Evolutionary conservation across 2,329 filamentous ascomycete genomes (phyloP), one percentile per base, ranked within the genome.

Genomic region (Rhytidhysteron rufulum): DNA sequence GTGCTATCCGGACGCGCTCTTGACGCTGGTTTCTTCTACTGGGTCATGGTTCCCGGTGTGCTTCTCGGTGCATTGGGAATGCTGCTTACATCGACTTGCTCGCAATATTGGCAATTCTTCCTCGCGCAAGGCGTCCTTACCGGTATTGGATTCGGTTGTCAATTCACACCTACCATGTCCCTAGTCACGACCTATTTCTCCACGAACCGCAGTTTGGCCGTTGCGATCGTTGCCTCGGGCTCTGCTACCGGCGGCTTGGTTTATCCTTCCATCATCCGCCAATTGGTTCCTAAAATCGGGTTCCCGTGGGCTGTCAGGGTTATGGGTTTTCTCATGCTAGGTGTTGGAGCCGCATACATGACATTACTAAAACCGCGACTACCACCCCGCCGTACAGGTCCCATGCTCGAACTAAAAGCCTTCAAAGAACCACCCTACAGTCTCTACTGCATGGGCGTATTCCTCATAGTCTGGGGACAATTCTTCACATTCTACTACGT

Each of bases 231-330:
- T 8, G 78, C 80, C 0, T 75, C 74, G 0, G 84, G 83, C 1
- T 79, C 78, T 19, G 74, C 74, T 0, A 76, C 76, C 0, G 83
- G 83, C 1, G 82, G 82, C 0, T 65, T 85, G 17, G 69, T 85
- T 3, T 86, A 82, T 53, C 82, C 83, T 0, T 67, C 78, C 2
- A 55, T 74, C n/a, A 66, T 69, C 2, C 55, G 66, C 13, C 73
- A 79, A 39, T 61, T 85, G 9, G 62, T 83, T 2, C 77, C 80
- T 0, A 68, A 66, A 15, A 63, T 85, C 3, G 82, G 82, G 0
- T 85, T 83, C 51, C 69, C 70, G 0, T 85, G 81, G 80, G 82
- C 82, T 0, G 72, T 83, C n/a, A 69, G 82, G 0, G 71, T 75
- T 0, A 70, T 83, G 45, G 82, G 76, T 0, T 74, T 86, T 37